These are phyloP conservation scores for Pseudozyma hubeiensis DNA, from an alignment of 1,284 basidiomycete genomes.

Conservation along the genomic window DNA sequence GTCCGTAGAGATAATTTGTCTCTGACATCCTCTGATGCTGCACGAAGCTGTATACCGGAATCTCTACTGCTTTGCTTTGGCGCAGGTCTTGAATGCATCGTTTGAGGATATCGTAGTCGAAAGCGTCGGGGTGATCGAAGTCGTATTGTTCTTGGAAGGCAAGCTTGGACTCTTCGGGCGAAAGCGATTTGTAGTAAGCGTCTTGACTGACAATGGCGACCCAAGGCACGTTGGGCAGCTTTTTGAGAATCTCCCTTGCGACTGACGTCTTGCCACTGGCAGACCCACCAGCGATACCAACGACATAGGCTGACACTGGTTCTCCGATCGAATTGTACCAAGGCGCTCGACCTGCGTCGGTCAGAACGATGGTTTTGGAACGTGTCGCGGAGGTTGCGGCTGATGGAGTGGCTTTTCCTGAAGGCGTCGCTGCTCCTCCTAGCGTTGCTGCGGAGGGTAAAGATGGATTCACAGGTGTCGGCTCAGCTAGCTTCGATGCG, in stretches of 20 bases:
- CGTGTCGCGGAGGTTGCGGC: conserved; percentile 27
- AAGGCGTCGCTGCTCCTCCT: conserved; percentile 2
- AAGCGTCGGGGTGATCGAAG: conserved; percentile 92
- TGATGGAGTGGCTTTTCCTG: conserved; percentile 13
- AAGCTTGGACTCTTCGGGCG: conserved; percentile 78
- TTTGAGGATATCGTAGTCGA: conserved; percentile 87
- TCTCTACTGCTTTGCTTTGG: conserved; percentile 75
- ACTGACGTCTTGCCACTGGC: conserved; percentile 88
- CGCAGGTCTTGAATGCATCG: conserved; percentile 83
- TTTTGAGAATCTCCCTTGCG: conserved; percentile 56
- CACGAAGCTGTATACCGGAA: conserved; percentile 93
- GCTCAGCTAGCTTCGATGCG: background rate
- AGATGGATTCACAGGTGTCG: conserved; percentile 10
- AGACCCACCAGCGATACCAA: conserved; percentile 92
- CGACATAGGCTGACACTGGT: conserved; percentile 76
- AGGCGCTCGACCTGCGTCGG: conserved; percentile 68
- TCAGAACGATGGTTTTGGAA: conserved; percentile 54
- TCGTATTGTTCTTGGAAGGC: conserved; percentile 89
- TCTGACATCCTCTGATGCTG: conserved; percentile 88
- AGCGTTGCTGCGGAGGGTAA: conserved; percentile 14
- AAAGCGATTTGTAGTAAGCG: conserved; percentile 89
- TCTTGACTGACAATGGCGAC: conserved; percentile 75
- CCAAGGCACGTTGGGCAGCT: conserved; percentile 64
- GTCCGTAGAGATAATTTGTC: conserved; percentile 92
- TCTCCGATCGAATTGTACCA: conserved; percentile 80